These are phyloP conservation scores for Hemisphaericaspora lyxosophila DNA, from an alignment of 1,139 yeast genomes.

Conservation along the genomic window DNA sequence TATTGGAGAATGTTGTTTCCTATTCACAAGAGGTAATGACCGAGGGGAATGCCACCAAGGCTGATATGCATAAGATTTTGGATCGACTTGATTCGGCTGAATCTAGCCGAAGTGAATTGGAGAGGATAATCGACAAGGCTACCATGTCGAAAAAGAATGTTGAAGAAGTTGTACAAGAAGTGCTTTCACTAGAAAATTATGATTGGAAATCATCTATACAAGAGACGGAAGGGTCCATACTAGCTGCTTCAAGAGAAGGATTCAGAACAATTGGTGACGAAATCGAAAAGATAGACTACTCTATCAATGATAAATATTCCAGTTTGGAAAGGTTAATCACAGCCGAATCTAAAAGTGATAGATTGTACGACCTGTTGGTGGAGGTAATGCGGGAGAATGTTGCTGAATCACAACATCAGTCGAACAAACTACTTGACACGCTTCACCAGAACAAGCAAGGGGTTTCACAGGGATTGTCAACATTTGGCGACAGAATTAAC, in stretches of 20 bases:
- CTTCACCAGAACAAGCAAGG: neutral
- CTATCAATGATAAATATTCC: neutral
- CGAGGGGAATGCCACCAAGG: slow-evolving; percentile 39
- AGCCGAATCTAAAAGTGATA: neutral
- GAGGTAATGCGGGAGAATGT: neutral
- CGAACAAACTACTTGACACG: neutral
- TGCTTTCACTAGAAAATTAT: neutral
- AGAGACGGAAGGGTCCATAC: neutral
- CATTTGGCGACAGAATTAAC: neutral
- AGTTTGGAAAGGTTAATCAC: neutral
- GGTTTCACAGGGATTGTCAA: neutral
- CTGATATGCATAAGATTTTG: slow-evolving; percentile 27
- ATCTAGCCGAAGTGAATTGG: neutral
- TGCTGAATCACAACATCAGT: neutral
- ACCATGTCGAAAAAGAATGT: neutral
- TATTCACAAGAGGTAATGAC: slow-evolving; percentile 38
- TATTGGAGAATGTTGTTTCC: slow-evolving; percentile 33
- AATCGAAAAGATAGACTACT: neutral
- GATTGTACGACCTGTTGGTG: neutral
- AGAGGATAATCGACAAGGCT: slow-evolving; percentile 1
- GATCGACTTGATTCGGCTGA: slow-evolving; percentile 16
- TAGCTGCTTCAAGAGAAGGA: neutral
- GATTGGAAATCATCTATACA: neutral
- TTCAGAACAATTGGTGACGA: neutral
- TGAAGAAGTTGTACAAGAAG: neutral